Conservation (phyloP, 2,329 filamentous ascomycete genomes). For the Furcasterigmium furcatum region DNA sequence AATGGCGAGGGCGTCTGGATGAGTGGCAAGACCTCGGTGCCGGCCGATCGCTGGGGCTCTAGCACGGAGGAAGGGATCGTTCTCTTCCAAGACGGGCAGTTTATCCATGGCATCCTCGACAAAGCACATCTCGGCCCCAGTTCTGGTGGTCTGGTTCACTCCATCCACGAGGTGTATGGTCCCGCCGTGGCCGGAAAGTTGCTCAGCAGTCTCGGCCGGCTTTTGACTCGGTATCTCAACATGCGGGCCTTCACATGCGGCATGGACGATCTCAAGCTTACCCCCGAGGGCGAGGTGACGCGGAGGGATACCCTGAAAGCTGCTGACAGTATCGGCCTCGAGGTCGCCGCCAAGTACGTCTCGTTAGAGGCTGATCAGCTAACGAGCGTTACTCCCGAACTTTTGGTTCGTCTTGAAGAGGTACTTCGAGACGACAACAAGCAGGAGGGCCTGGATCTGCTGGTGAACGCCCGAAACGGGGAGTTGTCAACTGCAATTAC, state of each 20-base stretch:
- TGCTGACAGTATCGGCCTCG: conserved; percentile 67
- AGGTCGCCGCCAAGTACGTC: conserved; percentile 85
- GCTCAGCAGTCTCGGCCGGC: conserved; percentile 82
- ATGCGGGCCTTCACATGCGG: conserved; percentile 97
- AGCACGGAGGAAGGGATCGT: conserved; percentile 77
- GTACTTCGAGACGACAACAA: conserved; percentile 89
- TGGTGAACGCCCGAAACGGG: conserved; percentile 71
- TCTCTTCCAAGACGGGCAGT: conserved; percentile 80
- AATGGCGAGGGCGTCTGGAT: conserved; percentile 77
- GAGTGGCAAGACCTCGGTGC: conserved; percentile 74
- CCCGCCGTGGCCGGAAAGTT: conserved; percentile 82
- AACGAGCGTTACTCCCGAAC: conserved; percentile 63
- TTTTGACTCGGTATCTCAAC: conserved; percentile 85
- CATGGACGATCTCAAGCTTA: conserved; percentile 91
- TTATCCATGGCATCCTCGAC: conserved; percentile 88
- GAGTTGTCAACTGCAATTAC: conserved; percentile 78
- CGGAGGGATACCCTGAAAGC: conserved; percentile 66
- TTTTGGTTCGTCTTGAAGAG: conserved; percentile 78
- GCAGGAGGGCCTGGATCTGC: conserved; percentile 82
- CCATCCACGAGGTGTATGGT: conserved; percentile 90
- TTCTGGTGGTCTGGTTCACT: conserved; percentile 83
- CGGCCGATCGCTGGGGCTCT: conserved; percentile 74
- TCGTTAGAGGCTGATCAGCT: conserved; percentile 66
- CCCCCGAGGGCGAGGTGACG: conserved; percentile 69
- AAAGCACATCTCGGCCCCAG: conserved; percentile 92